These are phyloP conservation scores for Acanthamoeba triangularis DNA, from an alignment of 208 protist species.

Conservation along the genomic window DNA sequence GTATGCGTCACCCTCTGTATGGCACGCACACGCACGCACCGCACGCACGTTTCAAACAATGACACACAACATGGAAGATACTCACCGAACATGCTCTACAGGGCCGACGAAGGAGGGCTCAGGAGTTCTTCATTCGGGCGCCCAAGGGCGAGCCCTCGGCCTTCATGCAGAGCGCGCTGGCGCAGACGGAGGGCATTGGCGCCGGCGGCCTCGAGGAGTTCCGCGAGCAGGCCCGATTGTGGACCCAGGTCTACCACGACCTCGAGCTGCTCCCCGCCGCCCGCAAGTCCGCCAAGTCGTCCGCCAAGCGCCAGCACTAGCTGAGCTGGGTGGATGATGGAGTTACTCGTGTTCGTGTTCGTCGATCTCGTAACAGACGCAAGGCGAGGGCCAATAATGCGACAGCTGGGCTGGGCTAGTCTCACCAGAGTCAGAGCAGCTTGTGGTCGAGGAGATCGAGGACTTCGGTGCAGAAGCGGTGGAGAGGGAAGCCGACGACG, in stretches of 20 bases:
- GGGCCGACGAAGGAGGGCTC: conserved; percentile 16
- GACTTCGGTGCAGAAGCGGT: conserved; percentile 80
- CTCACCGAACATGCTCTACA: not conserved
- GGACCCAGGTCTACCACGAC: conserved; percentile 55
- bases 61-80: too few relatives aligned
- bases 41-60: too few relatives aligned
- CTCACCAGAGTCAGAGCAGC: not conserved
- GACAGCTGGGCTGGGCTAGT: too few relatives aligned
- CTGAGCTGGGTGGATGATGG: too few relatives aligned
- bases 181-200: not conserved
- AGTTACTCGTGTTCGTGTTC: not conserved
- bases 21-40: too few relatives aligned
- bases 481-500: conserved; percentile 85
- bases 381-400: too few relatives aligned
- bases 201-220: conserved; percentile 32
- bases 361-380: too few relatives aligned
- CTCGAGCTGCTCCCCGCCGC: not conserved
- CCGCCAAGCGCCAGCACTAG: not conserved
- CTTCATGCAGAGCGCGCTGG: conserved; percentile 23
- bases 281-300: not conserved
- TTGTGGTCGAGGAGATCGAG: conserved; percentile 10
- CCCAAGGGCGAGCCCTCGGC: conserved; percentile 32
- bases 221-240: conserved; percentile 20
- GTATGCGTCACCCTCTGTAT: too few relatives aligned
- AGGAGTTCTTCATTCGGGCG: conserved; percentile 47